Evolutionary conservation across 1,284 basidiomycete genomes (phyloP).

Genomic region (Boletus mariae): DNA sequence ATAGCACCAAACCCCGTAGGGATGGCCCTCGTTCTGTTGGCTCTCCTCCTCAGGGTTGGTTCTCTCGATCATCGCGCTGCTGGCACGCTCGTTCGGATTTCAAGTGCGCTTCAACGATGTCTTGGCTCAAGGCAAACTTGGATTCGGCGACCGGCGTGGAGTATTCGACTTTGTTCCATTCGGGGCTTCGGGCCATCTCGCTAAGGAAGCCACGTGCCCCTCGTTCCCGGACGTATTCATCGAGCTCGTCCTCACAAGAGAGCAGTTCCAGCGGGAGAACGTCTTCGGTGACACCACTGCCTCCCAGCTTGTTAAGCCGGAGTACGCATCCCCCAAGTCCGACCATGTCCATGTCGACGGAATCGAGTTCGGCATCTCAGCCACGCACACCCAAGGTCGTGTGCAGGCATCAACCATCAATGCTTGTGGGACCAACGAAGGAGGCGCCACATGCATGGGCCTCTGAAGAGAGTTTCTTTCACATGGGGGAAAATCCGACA

Average conservation of each 20-base stretch:
- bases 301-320: slow-evolving; percentile 9
- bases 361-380: slow-evolving; percentile 1
- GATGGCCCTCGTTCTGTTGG: neutral
- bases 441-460: slow-evolving; percentile 8
- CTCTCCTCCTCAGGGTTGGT: neutral
- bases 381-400: slow-evolving; percentile 1
- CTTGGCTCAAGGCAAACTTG: slow-evolving; percentile 28
- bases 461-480: slow-evolving; percentile 1
- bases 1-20: slow-evolving; percentile 12
- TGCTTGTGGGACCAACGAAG: slow-evolving; percentile 12
- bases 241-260: slow-evolving; percentile 7
- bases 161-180: slow-evolving; percentile 31
- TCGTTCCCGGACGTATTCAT: slow-evolving; percentile 12
- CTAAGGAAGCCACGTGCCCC: slow-evolving; percentile 3
- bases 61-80: neutral
- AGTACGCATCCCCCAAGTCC: slow-evolving; percentile 2
- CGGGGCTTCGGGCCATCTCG: slow-evolving; percentile 29
- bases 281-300: slow-evolving; percentile 1
- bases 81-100: neutral
- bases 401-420: slow-evolving; percentile 16
- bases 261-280: slow-evolving; percentile 1
- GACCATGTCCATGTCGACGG: slow-evolving; percentile 2
- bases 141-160: slow-evolving; percentile 30
- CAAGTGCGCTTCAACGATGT: slow-evolving; percentile 16
- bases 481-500: slow-evolving; percentile 1